phyloP scores from a whole-genome alignment of 2,329 filamentous ascomycete genomes.

The Thielaviopsis musarum region DNA sequence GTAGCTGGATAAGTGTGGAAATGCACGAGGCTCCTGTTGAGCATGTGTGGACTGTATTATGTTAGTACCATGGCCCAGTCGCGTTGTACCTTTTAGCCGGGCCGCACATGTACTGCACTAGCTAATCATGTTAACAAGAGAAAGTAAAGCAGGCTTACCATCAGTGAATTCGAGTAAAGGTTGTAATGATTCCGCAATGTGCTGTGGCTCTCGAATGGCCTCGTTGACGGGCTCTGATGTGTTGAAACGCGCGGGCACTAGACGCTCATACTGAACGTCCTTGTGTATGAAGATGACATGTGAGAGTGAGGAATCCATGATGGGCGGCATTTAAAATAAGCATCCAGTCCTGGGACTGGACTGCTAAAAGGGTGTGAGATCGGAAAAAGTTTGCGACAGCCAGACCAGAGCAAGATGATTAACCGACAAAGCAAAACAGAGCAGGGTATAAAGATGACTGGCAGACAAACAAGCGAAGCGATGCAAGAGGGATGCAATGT shows the following conservation, averaged over 20 bases:
- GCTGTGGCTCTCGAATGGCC: constrained; percentile 22
- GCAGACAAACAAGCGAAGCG: no score
- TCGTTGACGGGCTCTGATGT: constrained; percentile 14
- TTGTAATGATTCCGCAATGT: constrained; percentile 29
- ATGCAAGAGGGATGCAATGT: no score
- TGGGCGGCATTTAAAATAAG: constrained; percentile 27
- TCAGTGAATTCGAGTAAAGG: constrained; percentile 38
- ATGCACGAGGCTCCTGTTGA: constrained; percentile 36
- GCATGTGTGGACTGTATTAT: constrained; percentile 33
- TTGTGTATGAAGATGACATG: constrained; percentile 46
- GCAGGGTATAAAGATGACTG: no score
- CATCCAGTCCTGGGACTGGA: constrained; percentile 46
- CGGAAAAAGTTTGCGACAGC: not conserved
- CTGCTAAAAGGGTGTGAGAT: constrained; percentile 20
- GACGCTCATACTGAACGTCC: constrained; percentile 29
- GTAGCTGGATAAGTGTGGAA: constrained; percentile 33
- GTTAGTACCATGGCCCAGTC: no score
- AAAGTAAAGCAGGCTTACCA: constrained; percentile 23
- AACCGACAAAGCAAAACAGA: not conserved
- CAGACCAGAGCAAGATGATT: not conserved
- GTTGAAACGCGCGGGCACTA: constrained; percentile 20
- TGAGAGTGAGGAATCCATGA: constrained; percentile 40
- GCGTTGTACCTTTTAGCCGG: no score
- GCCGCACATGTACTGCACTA: no score
- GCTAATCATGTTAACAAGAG: no score